Evolutionary conservation across 352 stramenopile genomes (phyloP), one percentile per base, ranked within the genome.

Genomic region (Globisporangium cederbergense): DNA sequence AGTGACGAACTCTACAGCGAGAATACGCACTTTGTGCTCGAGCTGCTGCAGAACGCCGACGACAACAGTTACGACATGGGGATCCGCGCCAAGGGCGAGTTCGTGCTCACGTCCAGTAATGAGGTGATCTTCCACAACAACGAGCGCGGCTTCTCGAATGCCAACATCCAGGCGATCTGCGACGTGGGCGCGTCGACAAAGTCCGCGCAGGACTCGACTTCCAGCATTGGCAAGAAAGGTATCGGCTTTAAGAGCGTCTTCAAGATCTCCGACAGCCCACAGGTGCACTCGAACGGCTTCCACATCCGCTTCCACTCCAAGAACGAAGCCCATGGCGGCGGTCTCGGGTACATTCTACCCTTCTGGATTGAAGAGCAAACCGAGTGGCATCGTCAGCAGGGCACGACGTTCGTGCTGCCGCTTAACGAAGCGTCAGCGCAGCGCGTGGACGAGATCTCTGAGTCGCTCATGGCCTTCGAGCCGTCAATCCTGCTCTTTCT

Each of bases 211-310:
- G 60, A 66, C 55, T 72, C 67, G 18, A 67, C 67, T 16, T 72
- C 60, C 8, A 94, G 86, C 65, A 97, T 97, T n/a, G 87, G 89
- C 34, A 93, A 93, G 63, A 97, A 97, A 60, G 89, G 89, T 3
- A 97, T 97, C 52, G 89, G 87, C 25, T 97, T 97, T 62, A 97
- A 97, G 70, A 95, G 86, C n/a, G 89, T 97, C 3, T 97, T 97
- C 72, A 92, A 93, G 63, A 81, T 97, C 22, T 93, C 87, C 0
- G 79, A 95, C 46, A 64, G 68, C 1, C 89, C 89, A 0, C 77
- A 97, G 42, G 84, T 97, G 40, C 89, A 97, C 67, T 96, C 87
- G 50, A 96, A 96, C 53, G 89, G 89, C 16, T 95, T 93, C 58
- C 87, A 93, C 62, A 83, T 94, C 22, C 81, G 79, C 51, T 96